Conservation (phyloP, 805 yeast species). For the Ogataea siamensis region DNA sequence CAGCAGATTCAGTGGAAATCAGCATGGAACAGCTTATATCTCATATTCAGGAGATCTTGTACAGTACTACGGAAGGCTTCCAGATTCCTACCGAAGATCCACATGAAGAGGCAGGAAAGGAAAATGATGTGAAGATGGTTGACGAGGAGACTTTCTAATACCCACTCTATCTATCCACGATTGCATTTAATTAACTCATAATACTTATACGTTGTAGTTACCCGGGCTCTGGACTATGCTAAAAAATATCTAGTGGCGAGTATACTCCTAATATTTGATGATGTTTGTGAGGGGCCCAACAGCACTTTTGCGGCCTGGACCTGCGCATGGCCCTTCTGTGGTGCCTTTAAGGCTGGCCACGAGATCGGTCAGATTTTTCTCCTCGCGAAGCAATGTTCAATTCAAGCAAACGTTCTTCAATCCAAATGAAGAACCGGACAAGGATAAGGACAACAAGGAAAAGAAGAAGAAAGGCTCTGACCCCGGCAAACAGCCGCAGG, state of each 20-base stretch:
- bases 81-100: constrained; percentile 48
- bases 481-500: constrained; percentile 10
- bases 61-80: constrained; percentile 82
- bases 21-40: constrained; percentile 43
- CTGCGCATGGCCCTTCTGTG: background rate
- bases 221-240: constrained; percentile 4
- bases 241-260: constrained; percentile 9
- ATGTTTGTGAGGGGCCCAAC: constrained; percentile 7
- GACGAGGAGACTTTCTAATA: constrained; percentile 38
- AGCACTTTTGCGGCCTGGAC: constrained; percentile 3
- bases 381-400: constrained; percentile 5
- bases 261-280: background rate
- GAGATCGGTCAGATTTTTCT: background rate
- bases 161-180: constrained; percentile 1
- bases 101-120: constrained; percentile 12
- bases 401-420: constrained; percentile 15
- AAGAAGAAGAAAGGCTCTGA: constrained; percentile 11
- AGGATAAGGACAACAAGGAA: constrained; percentile 15
- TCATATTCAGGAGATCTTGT: constrained; percentile 73
- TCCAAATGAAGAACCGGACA: constrained; percentile 12
- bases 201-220: constrained; percentile 1
- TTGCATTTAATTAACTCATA: constrained; percentile 6
- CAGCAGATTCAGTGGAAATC: constrained; percentile 26
- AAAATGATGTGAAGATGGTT: constrained; percentile 26
- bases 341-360: background rate